Conservation (phyloP, 1,284 basidiomycete species). For the Tremellales sp. region DNA sequence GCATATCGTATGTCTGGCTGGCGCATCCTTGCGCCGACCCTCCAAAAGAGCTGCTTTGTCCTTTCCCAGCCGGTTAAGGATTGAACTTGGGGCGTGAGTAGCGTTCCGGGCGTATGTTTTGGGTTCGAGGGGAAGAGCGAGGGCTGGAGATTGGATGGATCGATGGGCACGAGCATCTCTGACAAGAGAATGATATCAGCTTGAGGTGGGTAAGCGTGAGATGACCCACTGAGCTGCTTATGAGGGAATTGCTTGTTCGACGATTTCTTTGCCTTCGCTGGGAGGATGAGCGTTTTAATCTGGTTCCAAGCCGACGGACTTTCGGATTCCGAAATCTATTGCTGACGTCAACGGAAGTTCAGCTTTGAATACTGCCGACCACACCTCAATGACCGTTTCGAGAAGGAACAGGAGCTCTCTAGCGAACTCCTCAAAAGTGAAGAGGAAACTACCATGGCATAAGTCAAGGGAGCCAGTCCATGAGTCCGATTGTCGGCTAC, state of each 20-base stretch:
- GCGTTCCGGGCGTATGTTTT: conserved; percentile 76
- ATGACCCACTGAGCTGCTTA: conserved; percentile 38
- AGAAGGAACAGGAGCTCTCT: conserved; percentile 73
- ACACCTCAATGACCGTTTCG: conserved; percentile 66
- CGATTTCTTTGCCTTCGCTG: conserved; percentile 14
- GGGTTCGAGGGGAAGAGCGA: conserved; percentile 69
- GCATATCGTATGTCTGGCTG: conserved; percentile 81
- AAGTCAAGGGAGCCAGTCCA: conserved; percentile 50
- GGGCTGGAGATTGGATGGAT: conserved; percentile 59
- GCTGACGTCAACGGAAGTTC: not conserved
- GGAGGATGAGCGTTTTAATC: conserved; percentile 22
- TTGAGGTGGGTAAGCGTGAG: not conserved
- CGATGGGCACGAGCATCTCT: conserved; percentile 63
- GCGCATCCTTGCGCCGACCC: conserved; percentile 62
- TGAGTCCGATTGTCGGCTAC: not conserved
- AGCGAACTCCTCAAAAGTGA: conserved; percentile 87
- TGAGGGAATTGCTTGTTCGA: conserved; percentile 30
- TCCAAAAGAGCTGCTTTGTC: conserved; percentile 70
- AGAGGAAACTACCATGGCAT: conserved; percentile 90
- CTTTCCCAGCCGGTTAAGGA: conserved; percentile 60
- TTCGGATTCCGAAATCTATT: too few species aligned
- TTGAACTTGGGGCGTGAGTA: conserved; percentile 66
- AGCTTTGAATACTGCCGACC: not conserved
- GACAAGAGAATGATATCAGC: conserved; percentile 7
- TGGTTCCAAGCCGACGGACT: conserved; percentile 30